A percentile compares a stretch with the other conserved stretches of the same genome.
Conservation (phyloP, 208 protist species). For the Crithidia expoeki region DNA sequence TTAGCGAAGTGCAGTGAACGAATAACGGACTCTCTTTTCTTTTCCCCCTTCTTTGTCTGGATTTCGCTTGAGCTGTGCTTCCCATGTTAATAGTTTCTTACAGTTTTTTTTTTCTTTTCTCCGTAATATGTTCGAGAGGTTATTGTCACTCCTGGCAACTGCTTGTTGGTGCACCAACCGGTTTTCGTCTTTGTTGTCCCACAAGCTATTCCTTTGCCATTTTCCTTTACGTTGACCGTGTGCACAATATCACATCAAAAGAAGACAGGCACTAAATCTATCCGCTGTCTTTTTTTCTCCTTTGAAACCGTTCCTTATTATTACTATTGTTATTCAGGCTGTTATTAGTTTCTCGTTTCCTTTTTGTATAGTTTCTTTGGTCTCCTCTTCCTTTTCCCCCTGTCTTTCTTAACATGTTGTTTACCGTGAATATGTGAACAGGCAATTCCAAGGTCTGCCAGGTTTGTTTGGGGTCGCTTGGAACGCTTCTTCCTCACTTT, state of each 20-base stretch:
- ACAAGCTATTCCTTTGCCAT: too few relatives aligned
- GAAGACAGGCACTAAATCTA: too few relatives aligned
- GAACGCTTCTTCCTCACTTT: slow-evolving; percentile 3
- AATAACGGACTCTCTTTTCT: not conserved
- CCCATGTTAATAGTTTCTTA: slow-evolving; percentile 4
- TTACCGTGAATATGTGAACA: not conserved
- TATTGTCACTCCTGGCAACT: too few relatives aligned
- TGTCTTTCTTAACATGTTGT: not conserved
- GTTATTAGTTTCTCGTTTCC: not conserved
- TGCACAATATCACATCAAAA: too few relatives aligned
- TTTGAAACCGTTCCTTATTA: not conserved
- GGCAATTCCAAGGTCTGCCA: not conserved
- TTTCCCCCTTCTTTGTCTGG: not conserved
- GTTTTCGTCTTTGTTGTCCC: too few relatives aligned
- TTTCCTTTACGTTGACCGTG: too few relatives aligned
- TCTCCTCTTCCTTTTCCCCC: not conserved
- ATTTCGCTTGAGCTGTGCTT: too few relatives aligned
- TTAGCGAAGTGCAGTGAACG: not conserved
- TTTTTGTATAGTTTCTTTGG: too few relatives aligned
- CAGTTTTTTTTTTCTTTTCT: slow-evolving; percentile 9
- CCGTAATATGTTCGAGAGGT: too few relatives aligned
- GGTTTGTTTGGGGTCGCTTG: not conserved
- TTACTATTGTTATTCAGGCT: not conserved
- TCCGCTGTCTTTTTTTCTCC: too few relatives aligned
- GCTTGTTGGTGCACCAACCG: too few relatives aligned